Conservation (phyloP, 2,329 filamentous ascomycete species). For the Corynespora cassiicola region DNA sequence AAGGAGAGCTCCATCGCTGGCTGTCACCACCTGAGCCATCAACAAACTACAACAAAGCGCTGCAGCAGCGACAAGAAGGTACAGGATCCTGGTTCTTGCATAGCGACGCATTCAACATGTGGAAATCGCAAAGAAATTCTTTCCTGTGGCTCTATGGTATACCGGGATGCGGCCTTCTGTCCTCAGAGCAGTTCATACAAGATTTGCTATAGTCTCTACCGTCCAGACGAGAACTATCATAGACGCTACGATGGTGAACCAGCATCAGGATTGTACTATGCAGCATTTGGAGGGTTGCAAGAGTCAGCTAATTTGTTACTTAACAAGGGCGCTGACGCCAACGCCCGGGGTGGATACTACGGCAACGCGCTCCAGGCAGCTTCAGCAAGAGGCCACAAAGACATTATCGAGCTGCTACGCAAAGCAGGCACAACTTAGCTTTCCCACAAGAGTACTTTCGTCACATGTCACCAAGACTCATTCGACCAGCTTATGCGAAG, state of each 20-base stretch:
- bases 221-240: too few relatives aligned
- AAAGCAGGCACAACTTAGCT: too few relatives aligned
- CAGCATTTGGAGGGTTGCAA: constrained; percentile 2
- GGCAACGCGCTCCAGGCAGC: too few relatives aligned
- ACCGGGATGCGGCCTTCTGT: constrained; percentile 39
- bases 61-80: constrained; percentile 23
- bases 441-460: too few relatives aligned
- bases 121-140: constrained; percentile 33
- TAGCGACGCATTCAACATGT: constrained; percentile 26
- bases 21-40: constrained; percentile 40
- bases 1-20: constrained; percentile 35
- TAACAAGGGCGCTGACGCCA: constrained; percentile 6
- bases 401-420: too few relatives aligned
- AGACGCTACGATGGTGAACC: not conserved
- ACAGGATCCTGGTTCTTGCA: constrained; percentile 43
- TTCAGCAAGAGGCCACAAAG: too few relatives aligned
- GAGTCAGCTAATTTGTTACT: not conserved
- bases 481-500: too few relatives aligned
- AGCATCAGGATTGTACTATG: constrained; percentile 9
- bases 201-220: constrained; percentile 8
- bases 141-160: constrained; percentile 45
- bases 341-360: constrained; percentile 8
- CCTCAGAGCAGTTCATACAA: constrained; percentile 2
- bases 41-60: constrained; percentile 34
- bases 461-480: too few relatives aligned